phyloP scores from a whole-genome alignment of 345 rosid genomes.

The Orychophragmus violaceus region DNA sequence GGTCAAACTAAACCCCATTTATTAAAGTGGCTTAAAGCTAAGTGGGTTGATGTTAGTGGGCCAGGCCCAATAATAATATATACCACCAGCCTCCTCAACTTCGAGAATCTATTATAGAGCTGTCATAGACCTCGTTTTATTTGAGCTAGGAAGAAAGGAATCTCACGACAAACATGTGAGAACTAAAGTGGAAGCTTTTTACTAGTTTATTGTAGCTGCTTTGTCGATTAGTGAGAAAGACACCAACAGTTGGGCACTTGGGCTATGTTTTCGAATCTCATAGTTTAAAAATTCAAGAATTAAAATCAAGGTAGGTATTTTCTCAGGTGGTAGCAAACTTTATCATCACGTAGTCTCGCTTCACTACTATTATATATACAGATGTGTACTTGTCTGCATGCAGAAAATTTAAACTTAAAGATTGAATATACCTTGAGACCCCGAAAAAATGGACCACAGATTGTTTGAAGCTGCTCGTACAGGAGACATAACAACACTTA shows the following conservation, averaged over 20 bases:
- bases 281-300: background rate
- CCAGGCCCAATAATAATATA: background rate
- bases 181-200: slow-evolving; percentile 18
- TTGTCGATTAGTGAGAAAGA: slow-evolving; percentile 13
- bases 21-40: background rate
- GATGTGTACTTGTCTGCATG: background rate
- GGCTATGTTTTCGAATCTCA: too few species aligned
- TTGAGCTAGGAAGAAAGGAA: slow-evolving; percentile 4
- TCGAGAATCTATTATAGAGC: background rate
- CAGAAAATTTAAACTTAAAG: background rate
- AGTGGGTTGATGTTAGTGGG: background rate
- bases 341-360: slow-evolving; percentile 1
- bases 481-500: slow-evolving; percentile 8
- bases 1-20: background rate
- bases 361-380: background rate
- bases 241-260: background rate
- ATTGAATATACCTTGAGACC: background rate
- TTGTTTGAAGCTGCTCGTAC: slow-evolving; percentile 19
- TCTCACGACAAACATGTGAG: background rate
- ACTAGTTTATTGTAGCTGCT: background rate
- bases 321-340: background rate
- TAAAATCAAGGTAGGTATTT: background rate
- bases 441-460: slow-evolving; percentile 15
- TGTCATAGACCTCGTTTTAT: background rate
- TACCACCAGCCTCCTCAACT: background rate